Evolutionary conservation across 768 basidiomycete genomes (phyloP).

Genomic region (Tylopilus vinaceipallidus): DNA sequence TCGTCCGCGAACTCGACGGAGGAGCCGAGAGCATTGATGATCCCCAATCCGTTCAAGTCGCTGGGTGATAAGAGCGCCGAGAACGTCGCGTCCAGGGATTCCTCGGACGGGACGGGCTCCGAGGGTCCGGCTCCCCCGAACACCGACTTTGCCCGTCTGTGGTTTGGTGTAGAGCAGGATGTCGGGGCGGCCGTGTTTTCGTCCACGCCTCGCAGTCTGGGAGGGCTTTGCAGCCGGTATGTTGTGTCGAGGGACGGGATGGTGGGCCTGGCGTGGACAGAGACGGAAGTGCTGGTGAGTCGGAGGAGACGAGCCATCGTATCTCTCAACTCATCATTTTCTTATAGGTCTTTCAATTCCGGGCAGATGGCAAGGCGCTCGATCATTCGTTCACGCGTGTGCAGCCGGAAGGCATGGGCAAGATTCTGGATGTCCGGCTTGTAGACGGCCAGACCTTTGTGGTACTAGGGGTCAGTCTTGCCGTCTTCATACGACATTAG

Average conservation of each 20-base stretch:
- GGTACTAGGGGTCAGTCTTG: conserved; percentile 25
- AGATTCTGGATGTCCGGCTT: conserved; percentile 21
- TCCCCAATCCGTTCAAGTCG: conserved; percentile 67
- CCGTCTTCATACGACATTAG: background rate
- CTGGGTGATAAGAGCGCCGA: conserved; percentile 52
- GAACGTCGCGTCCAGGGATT: conserved; percentile 28
- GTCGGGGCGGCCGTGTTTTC: conserved; percentile 16
- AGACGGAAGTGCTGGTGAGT: conserved; percentile 32
- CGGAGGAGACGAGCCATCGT: background rate
- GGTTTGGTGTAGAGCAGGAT: conserved; percentile 25
- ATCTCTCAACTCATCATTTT: background rate
- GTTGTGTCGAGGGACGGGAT: conserved; percentile 27
- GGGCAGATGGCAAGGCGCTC: background rate
- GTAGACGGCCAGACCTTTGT: conserved; percentile 22
- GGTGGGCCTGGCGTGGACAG: conserved; percentile 48
- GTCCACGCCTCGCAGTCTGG: conserved; percentile 7
- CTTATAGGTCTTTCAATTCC: conserved; percentile 23
- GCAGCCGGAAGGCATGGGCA: conserved; percentile 20
- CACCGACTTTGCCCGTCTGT: conserved; percentile 20
- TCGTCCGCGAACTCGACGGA: conserved; percentile 23
- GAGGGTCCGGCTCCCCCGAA: conserved; percentile 31
- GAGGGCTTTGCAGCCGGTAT: conserved; percentile 23
- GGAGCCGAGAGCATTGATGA: conserved; percentile 35
- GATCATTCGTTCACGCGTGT: conserved; percentile 10
- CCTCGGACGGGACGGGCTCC: conserved; percentile 23